Base-by-base conservation (phyloP, 257 asterid species). In the Rauvolfia tetraphylla region DNA sequence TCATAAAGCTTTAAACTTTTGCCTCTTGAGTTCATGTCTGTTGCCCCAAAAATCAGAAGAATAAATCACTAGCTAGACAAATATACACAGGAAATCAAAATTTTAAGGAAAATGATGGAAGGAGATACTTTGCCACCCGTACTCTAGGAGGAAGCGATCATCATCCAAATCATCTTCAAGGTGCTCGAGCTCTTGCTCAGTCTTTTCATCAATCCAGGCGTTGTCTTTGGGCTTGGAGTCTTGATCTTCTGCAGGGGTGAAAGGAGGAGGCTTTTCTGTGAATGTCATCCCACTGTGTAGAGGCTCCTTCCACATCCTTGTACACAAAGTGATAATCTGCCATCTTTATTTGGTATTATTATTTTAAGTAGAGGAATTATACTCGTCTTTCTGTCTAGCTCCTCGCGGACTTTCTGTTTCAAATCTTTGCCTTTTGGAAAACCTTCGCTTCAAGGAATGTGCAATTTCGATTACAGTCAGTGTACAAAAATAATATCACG, bases 271-370 rank as follows among this genome's bases (percentile, higher is more conserved):
- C 84, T 91, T 95, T 95, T 73, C 90, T 83, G 83, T 95, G 99
- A 54, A 95, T 89, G 73, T 95, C 99, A 69, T 95, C 99, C 99
- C 98, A 95, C 65, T 95, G 96, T 15, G 97, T 95, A 17, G 99
- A 86, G 59, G 96, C 81, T 71, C 98, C 99, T 81, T 95, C 98
- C 75, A 91, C 72, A 84, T 95, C 98, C 84, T 95, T 95, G 91
- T 95, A 95, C 38, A 92, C 92, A 66, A 79, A 86, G 83, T 95
- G 99, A 61, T 95, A 95, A 83, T 95, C 99, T 83, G 89, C 92
- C 99, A 95, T 95, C 79, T 41, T 17, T 31, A 15, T 15, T 70
- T 48, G 23, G 42, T 34, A 7, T 23, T 41, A 8, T 58, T 38
- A 34, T 48, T 70, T n/a, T n/a, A 49, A 68, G 14, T 14, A 34